phyloP scores from a whole-genome alignment of 306 rosid species.

The Mimosa bimucronata region DNA sequence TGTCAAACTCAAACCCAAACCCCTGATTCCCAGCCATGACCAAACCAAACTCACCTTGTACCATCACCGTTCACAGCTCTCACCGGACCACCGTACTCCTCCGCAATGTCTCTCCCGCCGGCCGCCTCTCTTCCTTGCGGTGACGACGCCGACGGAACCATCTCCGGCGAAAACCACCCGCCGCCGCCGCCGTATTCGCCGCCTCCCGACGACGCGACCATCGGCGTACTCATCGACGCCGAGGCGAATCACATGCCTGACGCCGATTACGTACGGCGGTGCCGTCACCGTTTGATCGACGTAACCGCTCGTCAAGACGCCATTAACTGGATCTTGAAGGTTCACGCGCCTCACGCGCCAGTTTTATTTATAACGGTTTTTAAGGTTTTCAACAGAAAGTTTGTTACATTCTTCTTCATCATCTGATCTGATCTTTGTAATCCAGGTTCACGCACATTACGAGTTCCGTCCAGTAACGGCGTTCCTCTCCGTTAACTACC shows the following conservation, averaged over 20 bases:
- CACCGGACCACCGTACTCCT: neutral
- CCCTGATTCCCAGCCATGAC: constrained; percentile 45
- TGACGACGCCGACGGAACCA: constrained; percentile 29
- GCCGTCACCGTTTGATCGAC: constrained; percentile 53
- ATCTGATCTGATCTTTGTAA: neutral
- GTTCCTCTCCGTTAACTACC: constrained; percentile 67
- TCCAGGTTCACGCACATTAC: constrained; percentile 65
- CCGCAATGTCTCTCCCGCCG: constrained; percentile 39
- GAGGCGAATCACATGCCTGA: constrained; percentile 52
- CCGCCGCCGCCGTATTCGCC: neutral
- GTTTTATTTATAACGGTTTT: neutral
- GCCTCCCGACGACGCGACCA: constrained; percentile 25
- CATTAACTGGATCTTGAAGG: constrained; percentile 82
- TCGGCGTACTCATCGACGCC: constrained; percentile 34
- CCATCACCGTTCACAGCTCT: neutral
- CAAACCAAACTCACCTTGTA: neutral
- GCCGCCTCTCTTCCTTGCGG: constrained; percentile 31
- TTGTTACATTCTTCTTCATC: neutral
- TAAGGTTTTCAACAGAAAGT: neutral
- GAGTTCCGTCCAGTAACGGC: constrained; percentile 70
- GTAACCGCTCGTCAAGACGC: constrained; percentile 61
- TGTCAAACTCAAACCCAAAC: constrained; percentile 41
- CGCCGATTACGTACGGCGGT: constrained; percentile 46
- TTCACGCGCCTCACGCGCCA: constrained; percentile 5
- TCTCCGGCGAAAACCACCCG: constrained; percentile 20